Evolutionary conservation across 2,329 filamentous ascomycete species (phyloP).

Genomic region (Penicillium aurantiogriseum): DNA sequence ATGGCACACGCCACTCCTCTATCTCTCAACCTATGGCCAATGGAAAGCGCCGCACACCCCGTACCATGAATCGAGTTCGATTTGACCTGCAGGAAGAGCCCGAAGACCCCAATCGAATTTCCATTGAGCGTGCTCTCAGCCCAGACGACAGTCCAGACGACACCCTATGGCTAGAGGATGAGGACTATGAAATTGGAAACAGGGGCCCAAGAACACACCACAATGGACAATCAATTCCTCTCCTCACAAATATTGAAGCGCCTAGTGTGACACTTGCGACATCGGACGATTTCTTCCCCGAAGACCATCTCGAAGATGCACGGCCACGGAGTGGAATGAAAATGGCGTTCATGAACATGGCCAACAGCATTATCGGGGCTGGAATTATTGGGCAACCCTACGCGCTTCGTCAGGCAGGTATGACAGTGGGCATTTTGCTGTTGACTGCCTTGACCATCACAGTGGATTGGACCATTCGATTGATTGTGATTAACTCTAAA

Average conservation of each 20-base stretch:
- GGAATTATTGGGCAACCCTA: constrained; percentile 84
- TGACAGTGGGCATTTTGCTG: constrained; percentile 75
- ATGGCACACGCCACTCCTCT: constrained; percentile 41
- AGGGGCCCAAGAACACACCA: constrained; percentile 38
- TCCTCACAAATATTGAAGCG: constrained; percentile 79
- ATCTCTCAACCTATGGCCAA: constrained; percentile 41
- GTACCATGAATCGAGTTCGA: constrained; percentile 70
- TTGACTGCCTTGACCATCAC: constrained; percentile 76
- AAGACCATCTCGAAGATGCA: constrained; percentile 59
- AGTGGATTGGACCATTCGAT: constrained; percentile 94
- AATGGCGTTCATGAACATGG: constrained; percentile 99
- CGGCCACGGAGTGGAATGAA: constrained; percentile 81
- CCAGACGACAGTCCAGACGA: constrained; percentile 33
- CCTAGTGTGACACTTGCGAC: constrained; percentile 72
- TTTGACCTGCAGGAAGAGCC: constrained; percentile 58
- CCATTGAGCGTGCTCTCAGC: constrained; percentile 33
- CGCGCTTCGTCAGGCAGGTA: constrained; percentile 88
- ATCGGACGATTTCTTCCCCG: constrained; percentile 55
- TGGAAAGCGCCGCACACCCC: constrained; percentile 49
- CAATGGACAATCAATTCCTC: constrained; percentile 58
- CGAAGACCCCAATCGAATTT: constrained; percentile 26
- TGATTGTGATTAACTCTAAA: constrained; percentile 98
- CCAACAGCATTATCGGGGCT: constrained; percentile 89
- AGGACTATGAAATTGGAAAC: constrained; percentile 57
- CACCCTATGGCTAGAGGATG: constrained; percentile 54